Percentiles rank a stretch among this genome's conserved stretches.
Evolutionary conservation across 1,139 yeast species (phyloP).

Genomic region (Sugiyamaella grinbergsii): DNA sequence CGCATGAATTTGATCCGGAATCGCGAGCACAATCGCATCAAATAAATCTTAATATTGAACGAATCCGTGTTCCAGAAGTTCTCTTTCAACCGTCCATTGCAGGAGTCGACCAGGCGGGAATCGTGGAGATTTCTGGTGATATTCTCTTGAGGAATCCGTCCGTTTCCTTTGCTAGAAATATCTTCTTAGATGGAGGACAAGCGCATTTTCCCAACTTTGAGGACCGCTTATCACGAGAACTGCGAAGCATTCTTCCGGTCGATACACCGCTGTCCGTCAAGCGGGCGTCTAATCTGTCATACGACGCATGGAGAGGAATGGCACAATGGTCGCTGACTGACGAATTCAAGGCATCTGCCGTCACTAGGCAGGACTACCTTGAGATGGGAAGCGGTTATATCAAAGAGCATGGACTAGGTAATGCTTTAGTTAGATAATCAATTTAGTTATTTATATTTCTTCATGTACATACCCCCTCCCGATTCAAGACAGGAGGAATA

Average conservation of each 20-base stretch:
- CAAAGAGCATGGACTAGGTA: slow-evolving; percentile 83
- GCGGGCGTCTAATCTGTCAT: slow-evolving; percentile 63
- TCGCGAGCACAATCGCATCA: slow-evolving; percentile 77
- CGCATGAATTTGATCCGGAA: slow-evolving; percentile 69
- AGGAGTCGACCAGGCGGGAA: slow-evolving; percentile 94
- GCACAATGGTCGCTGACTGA: slow-evolving; percentile 65
- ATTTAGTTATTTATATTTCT: too few relatives aligned
- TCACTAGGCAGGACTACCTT: slow-evolving; percentile 73
- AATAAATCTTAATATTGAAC: slow-evolving; percentile 83
- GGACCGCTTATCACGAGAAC: slow-evolving; percentile 65
- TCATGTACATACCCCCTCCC: too few relatives aligned
- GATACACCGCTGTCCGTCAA: slow-evolving; percentile 64
- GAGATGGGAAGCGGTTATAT: slow-evolving; percentile 90
- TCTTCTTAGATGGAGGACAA: slow-evolving; percentile 87
- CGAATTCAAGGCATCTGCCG: slow-evolving; percentile 53
- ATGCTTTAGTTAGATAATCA: slow-evolving; percentile 36
- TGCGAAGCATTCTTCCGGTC: slow-evolving; percentile 69
- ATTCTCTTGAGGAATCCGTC: slow-evolving; percentile 62
- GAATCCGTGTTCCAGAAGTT: slow-evolving; percentile 90
- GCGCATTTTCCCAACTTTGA: slow-evolving; percentile 66
- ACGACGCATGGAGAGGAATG: slow-evolving; percentile 96
- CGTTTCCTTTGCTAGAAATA: slow-evolving; percentile 51
- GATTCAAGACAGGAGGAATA: too few relatives aligned
- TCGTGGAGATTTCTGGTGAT: slow-evolving; percentile 73
- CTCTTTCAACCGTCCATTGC: slow-evolving; percentile 93